Evolutionary conservation across 768 basidiomycete species (phyloP).

Genomic region (Trametes sanguinea): DNA sequence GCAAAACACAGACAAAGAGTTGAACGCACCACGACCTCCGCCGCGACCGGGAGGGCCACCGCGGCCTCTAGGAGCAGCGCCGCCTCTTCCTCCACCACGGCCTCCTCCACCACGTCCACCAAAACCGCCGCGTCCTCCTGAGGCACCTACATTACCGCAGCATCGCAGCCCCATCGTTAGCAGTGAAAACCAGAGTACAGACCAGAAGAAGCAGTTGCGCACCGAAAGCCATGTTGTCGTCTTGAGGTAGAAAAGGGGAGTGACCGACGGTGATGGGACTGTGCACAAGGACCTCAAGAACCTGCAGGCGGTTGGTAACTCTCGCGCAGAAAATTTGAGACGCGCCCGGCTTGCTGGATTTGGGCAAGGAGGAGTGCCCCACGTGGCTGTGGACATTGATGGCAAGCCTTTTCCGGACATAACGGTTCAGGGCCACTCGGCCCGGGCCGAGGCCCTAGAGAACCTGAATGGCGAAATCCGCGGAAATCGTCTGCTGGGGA

Average conservation of each 20-base stretch:
- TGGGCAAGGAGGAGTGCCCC: neutral
- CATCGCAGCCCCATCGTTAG: neutral
- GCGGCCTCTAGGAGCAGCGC: constrained; percentile 31
- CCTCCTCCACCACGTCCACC: constrained; percentile 36
- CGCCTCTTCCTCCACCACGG: constrained; percentile 16
- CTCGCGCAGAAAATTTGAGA: constrained; percentile 15
- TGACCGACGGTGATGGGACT: constrained; percentile 15
- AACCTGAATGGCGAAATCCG: neutral
- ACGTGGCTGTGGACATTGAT: constrained; percentile 11
- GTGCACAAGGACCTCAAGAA: constrained; percentile 6
- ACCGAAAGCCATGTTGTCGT: constrained; percentile 39
- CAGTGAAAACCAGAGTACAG: neutral
- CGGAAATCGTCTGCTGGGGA: neutral
- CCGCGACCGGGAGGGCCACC: constrained; percentile 33
- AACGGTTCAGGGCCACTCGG: too few relatives aligned
- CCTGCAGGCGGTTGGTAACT: neutral
- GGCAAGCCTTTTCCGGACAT: neutral
- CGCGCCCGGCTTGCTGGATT: neutral
- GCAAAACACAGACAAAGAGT: constrained; percentile 34
- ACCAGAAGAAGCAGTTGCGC: neutral
- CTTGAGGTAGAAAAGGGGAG: neutral
- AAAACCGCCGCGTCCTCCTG: constrained; percentile 69
- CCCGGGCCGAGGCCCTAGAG: neutral
- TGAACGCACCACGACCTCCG: constrained; percentile 34
- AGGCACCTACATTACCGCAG: constrained; percentile 42